Base-by-base conservation (phyloP, 1,284 basidiomycete genomes). In the Malassezia arunalokei region DNA sequence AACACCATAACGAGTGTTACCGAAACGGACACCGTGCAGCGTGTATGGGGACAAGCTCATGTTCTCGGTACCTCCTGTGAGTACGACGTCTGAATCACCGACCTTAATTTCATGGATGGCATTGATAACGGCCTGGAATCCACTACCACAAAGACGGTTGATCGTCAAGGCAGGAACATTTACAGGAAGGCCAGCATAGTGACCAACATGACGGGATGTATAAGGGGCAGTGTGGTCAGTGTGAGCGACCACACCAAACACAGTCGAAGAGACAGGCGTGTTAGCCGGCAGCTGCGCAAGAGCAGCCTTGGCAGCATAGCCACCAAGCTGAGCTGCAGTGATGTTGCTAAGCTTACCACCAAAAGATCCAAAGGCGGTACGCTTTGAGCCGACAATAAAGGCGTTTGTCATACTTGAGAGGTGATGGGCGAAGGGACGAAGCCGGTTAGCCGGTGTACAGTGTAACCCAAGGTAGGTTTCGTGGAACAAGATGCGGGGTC, bases 1-100 rank as follows among this genome's bases (percentile, higher is more conserved):
- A 17, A 78, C 67, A 11, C 79, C 79, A 60, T 78, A 79, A 12
- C 59, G 61, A 3, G 60, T 62, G 51, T 59, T 60, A 11, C 58
- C 75, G 60, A 70, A 71, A 15, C 64, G 67, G 66, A 71, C 70
- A 71, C 73, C 78, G 60, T 24, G 74, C 7, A 68, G 56, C 1
- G 61, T 64, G 51, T 74, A 79, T 82, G 91, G 64, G 6, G 90
- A 86, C 64, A 92, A 85, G 69, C 86, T 90, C 92, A 98, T 98
- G 76, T 84, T 88, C 78, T 98, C 92, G 82, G 90, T 90, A 55
- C 92, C 92, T 65, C 92, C 94, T 46, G 90, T 91, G 38, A 84
- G 85, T 57, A 95, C 85, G 46, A 95, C 82, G 53, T 79, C 81
- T 65, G 84, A 82, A 71, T 92, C 84, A 49, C 92, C 94, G 32